Conservation (phyloP, 1,284 basidiomycete genomes). For the Irpex sp. region DNA sequence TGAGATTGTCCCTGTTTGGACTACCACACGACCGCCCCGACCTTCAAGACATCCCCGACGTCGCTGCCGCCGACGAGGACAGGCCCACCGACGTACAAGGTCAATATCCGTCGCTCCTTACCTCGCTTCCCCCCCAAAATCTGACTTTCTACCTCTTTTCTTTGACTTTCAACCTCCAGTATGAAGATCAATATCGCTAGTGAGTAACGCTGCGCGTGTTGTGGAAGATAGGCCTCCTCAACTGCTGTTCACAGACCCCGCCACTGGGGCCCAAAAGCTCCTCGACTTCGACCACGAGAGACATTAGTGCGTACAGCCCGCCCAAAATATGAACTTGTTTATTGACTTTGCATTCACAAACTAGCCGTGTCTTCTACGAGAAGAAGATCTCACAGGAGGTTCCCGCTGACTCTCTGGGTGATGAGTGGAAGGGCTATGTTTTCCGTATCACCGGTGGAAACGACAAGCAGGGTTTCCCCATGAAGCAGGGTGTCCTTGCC, state of each 20-base stretch:
- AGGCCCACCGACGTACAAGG: slow-evolving; percentile 24
- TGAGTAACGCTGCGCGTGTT: slow-evolving; percentile 38
- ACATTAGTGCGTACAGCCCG: slow-evolving; percentile 59
- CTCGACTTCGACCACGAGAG: slow-evolving; percentile 94
- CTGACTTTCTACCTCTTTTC: slow-evolving; percentile 13
- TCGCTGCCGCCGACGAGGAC: slow-evolving; percentile 36
- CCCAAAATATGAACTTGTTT: background rate
- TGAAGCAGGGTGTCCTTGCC: slow-evolving; percentile 99
- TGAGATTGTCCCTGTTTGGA: slow-evolving; percentile 24
- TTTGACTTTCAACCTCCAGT: slow-evolving; percentile 23
- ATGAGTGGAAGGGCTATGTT: slow-evolving; percentile 97
- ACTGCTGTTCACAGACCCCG: slow-evolving; percentile 59
- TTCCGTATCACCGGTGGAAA: slow-evolving; percentile 97
- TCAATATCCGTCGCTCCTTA: slow-evolving; percentile 1
- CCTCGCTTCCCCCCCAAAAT: slow-evolving; percentile 2
- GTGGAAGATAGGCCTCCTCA: slow-evolving; percentile 9
- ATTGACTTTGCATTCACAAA: background rate
- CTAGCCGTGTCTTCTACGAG: slow-evolving; percentile 91
- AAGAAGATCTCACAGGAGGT: slow-evolving; percentile 97
- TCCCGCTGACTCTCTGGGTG: slow-evolving; percentile 85
- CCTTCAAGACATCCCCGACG: slow-evolving; percentile 33
- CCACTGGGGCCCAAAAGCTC: slow-evolving; percentile 96
- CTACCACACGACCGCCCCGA: slow-evolving; percentile 23
- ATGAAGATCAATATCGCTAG: slow-evolving; percentile 99
- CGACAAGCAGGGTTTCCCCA: slow-evolving; percentile 97